Evolutionary conservation across 345 rosid genomes (phyloP).

Genomic region (Arabidopsis suecica): DNA sequence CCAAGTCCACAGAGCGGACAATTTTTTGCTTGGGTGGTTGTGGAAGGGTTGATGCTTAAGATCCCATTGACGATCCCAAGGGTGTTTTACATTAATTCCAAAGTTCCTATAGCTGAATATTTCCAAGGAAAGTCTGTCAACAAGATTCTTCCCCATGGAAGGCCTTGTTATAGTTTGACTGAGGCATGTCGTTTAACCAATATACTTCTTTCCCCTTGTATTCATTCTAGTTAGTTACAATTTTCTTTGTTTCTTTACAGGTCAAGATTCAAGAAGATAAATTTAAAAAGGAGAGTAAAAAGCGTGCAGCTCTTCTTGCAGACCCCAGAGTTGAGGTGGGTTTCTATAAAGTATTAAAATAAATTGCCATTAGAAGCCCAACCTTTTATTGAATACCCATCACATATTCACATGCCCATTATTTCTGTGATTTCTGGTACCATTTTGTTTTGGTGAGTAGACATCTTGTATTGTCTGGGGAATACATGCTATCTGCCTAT

Average conservation of each 20-base stretch:
- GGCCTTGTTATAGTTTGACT: slow-evolving; percentile 67
- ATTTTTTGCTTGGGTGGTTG: slow-evolving; percentile 89
- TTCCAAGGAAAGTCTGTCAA: slow-evolving; percentile 84
- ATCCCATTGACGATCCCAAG: slow-evolving; percentile 80
- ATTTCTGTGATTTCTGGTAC: slow-evolving; percentile 17
- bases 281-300: slow-evolving; percentile 70
- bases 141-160: slow-evolving; percentile 90
- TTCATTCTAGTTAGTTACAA: slow-evolving; percentile 29
- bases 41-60: slow-evolving; percentile 90
- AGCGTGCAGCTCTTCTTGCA: slow-evolving; percentile 83
- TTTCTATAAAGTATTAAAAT: not conserved
- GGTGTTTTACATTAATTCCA: slow-evolving; percentile 83
- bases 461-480: slow-evolving; percentile 15
- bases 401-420: not conserved
- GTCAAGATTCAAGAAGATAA: slow-evolving; percentile 73
- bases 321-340: slow-evolving; percentile 95
- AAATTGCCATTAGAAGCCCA: slow-evolving; percentile 29
- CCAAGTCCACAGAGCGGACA: slow-evolving; percentile 66
- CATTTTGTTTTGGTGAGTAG: slow-evolving; percentile 26
- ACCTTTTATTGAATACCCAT: slow-evolving; percentile 19
- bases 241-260: slow-evolving; percentile 47
- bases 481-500: not conserved
- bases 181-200: slow-evolving; percentile 60
- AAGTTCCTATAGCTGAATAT: slow-evolving; percentile 60
- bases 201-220: slow-evolving; percentile 14